Base-by-base conservation (phyloP, 2,329 filamentous ascomycete genomes). In the Xylaria sp. region DNA sequence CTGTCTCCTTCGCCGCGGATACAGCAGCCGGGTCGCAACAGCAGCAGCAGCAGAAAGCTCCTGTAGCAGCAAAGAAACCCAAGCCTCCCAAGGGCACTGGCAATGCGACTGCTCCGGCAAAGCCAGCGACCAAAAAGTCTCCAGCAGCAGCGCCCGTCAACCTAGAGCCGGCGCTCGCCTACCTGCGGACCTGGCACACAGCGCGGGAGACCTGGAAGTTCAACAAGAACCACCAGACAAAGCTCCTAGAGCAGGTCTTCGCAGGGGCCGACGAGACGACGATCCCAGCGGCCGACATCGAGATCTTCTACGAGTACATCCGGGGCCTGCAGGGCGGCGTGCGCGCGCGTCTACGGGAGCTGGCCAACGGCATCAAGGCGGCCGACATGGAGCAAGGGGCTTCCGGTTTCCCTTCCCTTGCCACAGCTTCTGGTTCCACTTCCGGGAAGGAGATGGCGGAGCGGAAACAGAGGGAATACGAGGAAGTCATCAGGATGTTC, bases 221-320 rank as follows among this genome's bases (percentile, higher is more conserved):
- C 84, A 97, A 97, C 84, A 98, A 98, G 83, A 94, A 94, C 75
- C 90, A 94, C 78, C 94, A 98, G 81, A 93, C 91, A 63, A 89
- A 93, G 74, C 85, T 98, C 13, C 88, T 98, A 78, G 95, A 96
- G 80, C 90, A 97, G 83, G 82, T 92, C 55, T 93, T 97, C 78
- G 90, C 92, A 74, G 70, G 60, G 20, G 63, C 70, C 44, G 82
- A 89, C 72, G 88, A 90, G 74, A 87, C 88, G 70, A 86, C 87
- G 52, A 88, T 98, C 52, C 93, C 94, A 0, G 82, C 90, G 18
- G 83, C 87, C 68, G 88, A 95, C 81, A 90, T 93, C 68, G 82
- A 87, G 56, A 85, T 89, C 25, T 89, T 98, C 51, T 88, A 91
- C 77, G 86, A 89, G 61, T 98, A 98, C 82, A 88, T 98, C 72